phyloP scores from a whole-genome alignment of 225 moss, liverwort and hornwort genomes.

The Lunularia cruciata region DNA sequence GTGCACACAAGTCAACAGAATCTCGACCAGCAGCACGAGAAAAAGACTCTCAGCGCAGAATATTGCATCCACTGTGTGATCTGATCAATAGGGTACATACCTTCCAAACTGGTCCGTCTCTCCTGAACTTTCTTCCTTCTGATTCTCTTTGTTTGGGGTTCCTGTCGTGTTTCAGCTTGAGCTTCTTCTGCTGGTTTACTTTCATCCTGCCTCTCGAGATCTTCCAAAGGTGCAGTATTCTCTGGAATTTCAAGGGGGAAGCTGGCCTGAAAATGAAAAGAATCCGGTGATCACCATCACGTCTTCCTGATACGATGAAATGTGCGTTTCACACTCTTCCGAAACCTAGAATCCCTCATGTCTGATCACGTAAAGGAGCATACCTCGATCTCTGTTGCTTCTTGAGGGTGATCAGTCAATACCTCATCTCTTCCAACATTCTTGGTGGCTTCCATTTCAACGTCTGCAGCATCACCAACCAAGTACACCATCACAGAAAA shows the following conservation, averaged over 20 bases:
- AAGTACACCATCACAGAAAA: not conserved
- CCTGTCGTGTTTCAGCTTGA: not conserved
- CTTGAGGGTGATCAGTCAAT: not conserved
- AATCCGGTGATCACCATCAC: not conserved
- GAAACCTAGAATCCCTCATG: not conserved
- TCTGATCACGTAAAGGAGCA: not conserved
- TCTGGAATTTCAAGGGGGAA: conserved; percentile 2
- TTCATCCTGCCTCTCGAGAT: conserved; percentile 2
- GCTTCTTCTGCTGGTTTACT: not conserved
- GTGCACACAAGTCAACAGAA: too few relatives aligned
- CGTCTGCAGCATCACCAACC: conserved; percentile 12
- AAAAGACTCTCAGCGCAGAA: too few relatives aligned
- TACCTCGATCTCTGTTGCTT: conserved; percentile 23
- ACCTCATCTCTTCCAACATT: not conserved
- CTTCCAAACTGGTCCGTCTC: conserved; percentile 40
- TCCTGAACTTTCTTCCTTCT: conserved; percentile 24
- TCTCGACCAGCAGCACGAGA: too few relatives aligned
- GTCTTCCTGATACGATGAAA: not conserved
- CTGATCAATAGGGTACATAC: conserved; percentile 21
- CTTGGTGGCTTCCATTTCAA: conserved; percentile 2
- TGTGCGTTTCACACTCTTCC: not conserved
- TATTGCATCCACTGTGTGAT: too few relatives aligned
- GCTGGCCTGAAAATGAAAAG: conserved; percentile 10
- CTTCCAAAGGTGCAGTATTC: not conserved
- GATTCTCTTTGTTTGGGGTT: not conserved